Base-by-base conservation (phyloP, 2,329 filamentous ascomycete genomes). In the Penicillium expansum region DNA sequence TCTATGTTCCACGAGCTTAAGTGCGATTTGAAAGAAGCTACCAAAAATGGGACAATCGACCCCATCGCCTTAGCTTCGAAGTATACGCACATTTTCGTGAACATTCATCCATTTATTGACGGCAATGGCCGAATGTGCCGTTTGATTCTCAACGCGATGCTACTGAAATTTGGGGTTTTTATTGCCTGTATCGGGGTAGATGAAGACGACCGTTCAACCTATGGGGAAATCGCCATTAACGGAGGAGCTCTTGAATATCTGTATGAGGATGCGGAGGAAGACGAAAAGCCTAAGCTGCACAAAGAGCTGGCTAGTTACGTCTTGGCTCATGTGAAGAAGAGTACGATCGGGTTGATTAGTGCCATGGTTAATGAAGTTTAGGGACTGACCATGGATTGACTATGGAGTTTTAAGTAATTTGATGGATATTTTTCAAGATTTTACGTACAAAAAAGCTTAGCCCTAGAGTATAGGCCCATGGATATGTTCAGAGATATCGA, bases 51-150 rank as follows among this genome's bases (percentile, higher is more conserved):
- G 4, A 30, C 6, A 3, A 45, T 60, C 14, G 58, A 58, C 29
- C 47, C 50, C n/a, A 37, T 55, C 29, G 42, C 37, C 18, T 18
- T 58, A 6, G 45, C 56, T 4, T 47, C 48, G 10, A 58, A 56
- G 35, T 56, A 56, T 33, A n/a, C 52, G 0, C 52, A 58, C 9
- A 43, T 50, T 0, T 53, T 60, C 18, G 38, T 52, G 20, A 53
- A 55, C 9, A 55, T 58, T n/a, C 55, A 48, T 29, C 55, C 56
- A 6, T 58, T 58, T 32, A 32, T 22, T 30, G 35, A 49, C 7
- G 37, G 48, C 1, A 41, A 41, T 5, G 33, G 35, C n/a, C 11
- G 35, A 30, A 49, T 39, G 24, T 39, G 48, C 24, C n/a, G 22
- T 20, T 39, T 48, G 33, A 37, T 38, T 37, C 33, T 49, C 20